These are phyloP conservation scores for Petunia hybrid DNA, from an alignment of 305 asterid species.

Conservation along the genomic window DNA sequence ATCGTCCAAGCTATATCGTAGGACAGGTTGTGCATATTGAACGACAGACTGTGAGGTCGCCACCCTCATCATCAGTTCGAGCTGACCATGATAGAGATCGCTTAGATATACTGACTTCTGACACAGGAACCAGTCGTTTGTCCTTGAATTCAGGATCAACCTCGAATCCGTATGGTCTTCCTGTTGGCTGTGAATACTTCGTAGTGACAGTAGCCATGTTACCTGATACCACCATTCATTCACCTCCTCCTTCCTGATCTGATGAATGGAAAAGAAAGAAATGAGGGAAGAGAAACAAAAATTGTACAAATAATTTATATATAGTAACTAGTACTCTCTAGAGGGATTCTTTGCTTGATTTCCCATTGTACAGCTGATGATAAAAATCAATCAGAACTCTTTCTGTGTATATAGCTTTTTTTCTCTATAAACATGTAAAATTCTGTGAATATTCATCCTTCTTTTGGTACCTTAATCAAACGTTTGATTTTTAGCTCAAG, in stretches of 20 bases:
- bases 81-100: constrained; percentile 48
- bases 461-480: too few relatives aligned
- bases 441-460: constrained; percentile 35
- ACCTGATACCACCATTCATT: constrained; percentile 83
- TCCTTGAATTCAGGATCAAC: constrained; percentile 52
- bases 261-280: constrained; percentile 66
- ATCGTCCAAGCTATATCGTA: constrained; percentile 70
- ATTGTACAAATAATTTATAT: constrained; percentile 26
- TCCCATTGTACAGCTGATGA: constrained; percentile 52
- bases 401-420: constrained; percentile 49
- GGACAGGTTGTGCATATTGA: constrained; percentile 98
- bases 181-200: constrained; percentile 89
- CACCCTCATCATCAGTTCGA: constrained; percentile 51
- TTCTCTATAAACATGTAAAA: constrained; percentile 9
- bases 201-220: constrained; percentile 94
- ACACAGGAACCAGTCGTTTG: constrained; percentile 53
- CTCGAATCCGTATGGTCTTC: constrained; percentile 74
- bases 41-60: constrained; percentile 62
- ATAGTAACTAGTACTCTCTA: constrained; percentile 24
- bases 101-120: constrained; percentile 51
- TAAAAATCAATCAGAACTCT: constrained; percentile 47
- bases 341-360: constrained; percentile 38
- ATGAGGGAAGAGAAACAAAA: constrained; percentile 77
- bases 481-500: too few relatives aligned
- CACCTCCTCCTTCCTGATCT: constrained; percentile 94